phyloP scores from a whole-genome alignment of 768 basidiomycete species.

The Collybia mongolica region DNA sequence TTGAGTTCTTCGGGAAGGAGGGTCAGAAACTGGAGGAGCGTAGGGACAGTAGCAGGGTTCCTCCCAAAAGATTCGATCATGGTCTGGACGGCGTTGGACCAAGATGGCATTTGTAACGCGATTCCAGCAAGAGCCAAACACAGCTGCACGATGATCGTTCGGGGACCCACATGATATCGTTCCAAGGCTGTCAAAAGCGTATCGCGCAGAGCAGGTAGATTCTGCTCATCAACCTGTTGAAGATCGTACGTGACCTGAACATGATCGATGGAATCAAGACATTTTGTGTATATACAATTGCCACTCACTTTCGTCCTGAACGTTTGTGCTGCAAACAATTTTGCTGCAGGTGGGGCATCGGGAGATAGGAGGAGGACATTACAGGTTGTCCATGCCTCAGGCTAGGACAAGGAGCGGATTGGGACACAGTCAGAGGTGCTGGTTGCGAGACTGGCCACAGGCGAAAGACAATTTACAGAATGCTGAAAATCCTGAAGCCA shows the following conservation, averaged over 20 bases:
- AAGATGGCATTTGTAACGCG: constrained; percentile 84
- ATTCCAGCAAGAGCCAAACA: constrained; percentile 89
- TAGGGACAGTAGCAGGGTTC: constrained; percentile 80
- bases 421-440: constrained; percentile 65
- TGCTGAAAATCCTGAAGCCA: constrained; percentile 99
- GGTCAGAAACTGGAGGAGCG: constrained; percentile 86
- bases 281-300: constrained; percentile 10
- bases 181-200: constrained; percentile 80
- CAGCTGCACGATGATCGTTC: constrained; percentile 84
- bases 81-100: constrained; percentile 76
- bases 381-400: constrained; percentile 95
- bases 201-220: constrained; percentile 80
- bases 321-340: constrained; percentile 95
- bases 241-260: constrained; percentile 93
- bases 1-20: constrained; percentile 88
- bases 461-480: constrained; percentile 89
- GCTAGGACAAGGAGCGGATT: constrained; percentile 69
- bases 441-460: constrained; percentile 61
- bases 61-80: constrained; percentile 86
- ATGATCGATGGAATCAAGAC: constrained; percentile 29
- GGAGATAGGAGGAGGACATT: constrained; percentile 85
- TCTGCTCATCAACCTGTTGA: constrained; percentile 72
- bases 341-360: constrained; percentile 75
- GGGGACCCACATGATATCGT: constrained; percentile 71
- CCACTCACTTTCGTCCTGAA: constrained; percentile 85